Evolutionary conservation across 768 basidiomycete genomes (phyloP), one percentile per base, ranked within the genome.

Genomic region (Psilocybe subaeruginosa): DNA sequence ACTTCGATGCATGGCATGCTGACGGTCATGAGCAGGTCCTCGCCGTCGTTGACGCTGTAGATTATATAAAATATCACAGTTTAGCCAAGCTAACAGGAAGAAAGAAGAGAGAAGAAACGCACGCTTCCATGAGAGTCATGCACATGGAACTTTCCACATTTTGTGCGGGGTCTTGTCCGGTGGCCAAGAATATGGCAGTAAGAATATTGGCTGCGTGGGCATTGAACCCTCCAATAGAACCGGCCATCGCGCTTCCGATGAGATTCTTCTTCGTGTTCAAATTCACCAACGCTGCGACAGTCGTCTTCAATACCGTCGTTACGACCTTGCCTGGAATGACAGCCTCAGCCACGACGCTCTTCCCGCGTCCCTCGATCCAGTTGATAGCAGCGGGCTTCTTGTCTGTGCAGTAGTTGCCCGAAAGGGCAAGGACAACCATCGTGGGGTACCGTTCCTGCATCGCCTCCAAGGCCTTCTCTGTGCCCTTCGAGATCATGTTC

Each of bases 121-220:
- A 51, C 49, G 49, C 49, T 51, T 51, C 49, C 49, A 51, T 51
- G 8, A 51, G n/a, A 51, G 49, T 51, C 49, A 51, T 51, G 29
- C 49, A 51, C 49, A 51, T 51, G 4, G 49, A 51, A n/a, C 29
- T 30, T n/a, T 51, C 49, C 29, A 51, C 49, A 31, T 51, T 51
- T 27, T 51, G 49, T 12, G 49, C 49, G 1, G 49, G 49, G 0
- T 51, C 49, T n/a, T 51, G 49, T 29, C 49, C 49, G 8, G 49
- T 51, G 11, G 49, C 49, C 49, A 51, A 31, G 49, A 51, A 51
- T 6, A 51, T 51, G 49, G 49, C 49, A 51, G 49, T 51, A 16
- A 51, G 49, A 30, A 51, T 51, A 16, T 51, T 51, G 27, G 49
- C 49, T 4, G 49, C 49, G 29, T 51, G 49, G 6, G 49, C 49